Evolutionary conservation across 257 asterid genomes (phyloP), one percentile per base, ranked within the genome.

Genomic region (Solanum phureja): DNA sequence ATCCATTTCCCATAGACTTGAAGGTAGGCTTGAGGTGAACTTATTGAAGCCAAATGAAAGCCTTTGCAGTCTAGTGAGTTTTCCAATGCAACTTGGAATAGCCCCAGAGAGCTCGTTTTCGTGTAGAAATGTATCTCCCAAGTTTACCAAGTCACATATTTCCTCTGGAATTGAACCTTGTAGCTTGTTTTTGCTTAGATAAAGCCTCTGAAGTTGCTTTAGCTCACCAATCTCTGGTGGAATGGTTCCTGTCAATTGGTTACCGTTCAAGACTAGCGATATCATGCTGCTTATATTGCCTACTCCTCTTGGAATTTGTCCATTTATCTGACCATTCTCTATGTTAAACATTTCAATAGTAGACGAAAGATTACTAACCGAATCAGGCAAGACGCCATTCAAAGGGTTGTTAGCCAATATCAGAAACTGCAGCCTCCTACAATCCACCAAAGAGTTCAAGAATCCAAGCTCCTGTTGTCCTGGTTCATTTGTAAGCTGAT

Each of bases 241-340:
- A 44, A 92, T 90, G 68, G 29, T 84, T 76, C 92, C 91, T 46
- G 82, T 86, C 52, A 92, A 88, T 12, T 85, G 87, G 90, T 92
- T 90, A 19, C 86, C 90, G 42, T 35, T 35, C 44, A 92, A 87
- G 33, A 8, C 18, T 56, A 92, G 79, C 14, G 88, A 2, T 58
- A 87, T 42, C 91, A 92, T 85, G 88, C 87, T 89, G 72, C 91
- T 90, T 75, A 92, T 83, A 88, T 92, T 92, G 37, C 92, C 92
- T 11, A 90, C 40, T 81, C 91, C 92, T 64, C 69, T 81, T 2
- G 92, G 94, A 38, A 92, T 90, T 8, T 35, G 42, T 2, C 94
- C 93, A 29, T 58, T 83, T 71, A 92, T 79, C 68, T 49, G 86
- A 44, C 87, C 88, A 35, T 83, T 77, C 86, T 87, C 89, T 27